phyloP scores from a whole-genome alignment of 2,329 filamentous ascomycete genomes.

The Xylariaceae sp. region DNA sequence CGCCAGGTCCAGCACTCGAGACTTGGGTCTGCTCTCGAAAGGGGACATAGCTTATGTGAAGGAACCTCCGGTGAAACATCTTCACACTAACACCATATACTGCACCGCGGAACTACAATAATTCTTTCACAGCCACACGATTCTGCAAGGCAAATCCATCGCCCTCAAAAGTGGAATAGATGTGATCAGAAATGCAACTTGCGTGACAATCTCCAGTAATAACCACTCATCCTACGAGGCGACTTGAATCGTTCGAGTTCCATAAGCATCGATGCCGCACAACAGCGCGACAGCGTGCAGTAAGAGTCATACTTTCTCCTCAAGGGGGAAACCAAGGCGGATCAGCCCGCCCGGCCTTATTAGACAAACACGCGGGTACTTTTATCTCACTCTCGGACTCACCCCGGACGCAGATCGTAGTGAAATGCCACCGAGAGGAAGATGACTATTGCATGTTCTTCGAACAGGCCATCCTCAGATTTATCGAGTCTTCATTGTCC shows the following conservation, averaged over 20 bases:
- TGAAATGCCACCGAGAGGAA: slow-evolving; percentile 13
- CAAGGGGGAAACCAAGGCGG: slow-evolving; percentile 13
- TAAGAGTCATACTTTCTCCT: slow-evolving; percentile 3
- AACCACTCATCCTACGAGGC: no score
- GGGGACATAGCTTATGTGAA: slow-evolving; percentile 16
- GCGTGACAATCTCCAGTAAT: no score
- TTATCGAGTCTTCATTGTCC: background rate
- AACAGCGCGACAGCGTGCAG: background rate
- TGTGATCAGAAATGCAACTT: no score
- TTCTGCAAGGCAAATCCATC: background rate
- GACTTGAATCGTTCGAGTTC: background rate
- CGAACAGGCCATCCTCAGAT: background rate
- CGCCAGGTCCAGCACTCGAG: slow-evolving; percentile 10
- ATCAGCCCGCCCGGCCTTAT: slow-evolving; percentile 5
- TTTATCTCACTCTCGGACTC: slow-evolving; percentile 16
- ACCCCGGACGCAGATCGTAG: background rate
- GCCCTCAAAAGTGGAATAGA: no score
- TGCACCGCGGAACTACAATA: no score
- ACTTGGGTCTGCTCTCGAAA: slow-evolving; percentile 9
- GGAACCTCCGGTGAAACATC: background rate
- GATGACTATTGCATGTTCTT: background rate
- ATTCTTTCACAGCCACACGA: background rate
- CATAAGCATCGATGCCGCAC: slow-evolving; percentile 10
- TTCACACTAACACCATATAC: no score
- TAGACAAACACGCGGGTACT: slow-evolving; percentile 1